These are phyloP conservation scores for Colletotrichum musicola DNA, from an alignment of 2,329 filamentous ascomycete genomes.

Conservation along the genomic window DNA sequence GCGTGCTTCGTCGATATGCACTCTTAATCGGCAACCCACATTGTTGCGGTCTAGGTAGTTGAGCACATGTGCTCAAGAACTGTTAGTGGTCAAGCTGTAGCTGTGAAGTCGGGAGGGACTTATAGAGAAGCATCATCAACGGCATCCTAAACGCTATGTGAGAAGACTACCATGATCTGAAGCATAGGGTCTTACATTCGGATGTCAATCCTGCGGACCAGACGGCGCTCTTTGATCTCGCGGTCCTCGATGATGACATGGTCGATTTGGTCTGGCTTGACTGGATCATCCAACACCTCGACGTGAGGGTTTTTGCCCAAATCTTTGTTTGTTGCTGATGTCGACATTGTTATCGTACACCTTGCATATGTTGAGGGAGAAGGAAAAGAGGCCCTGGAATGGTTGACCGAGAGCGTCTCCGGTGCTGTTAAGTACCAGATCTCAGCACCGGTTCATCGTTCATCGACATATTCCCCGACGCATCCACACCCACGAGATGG, in stretches of 20 bases:
- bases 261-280: background rate
- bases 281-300: conserved; percentile 2
- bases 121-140: conserved; percentile 20
- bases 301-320: background rate
- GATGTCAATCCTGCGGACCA: conserved; percentile 5
- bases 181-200: background rate
- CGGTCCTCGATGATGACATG: background rate
- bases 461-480: conserved; percentile 5
- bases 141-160: background rate
- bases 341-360: background rate
- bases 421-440: background rate
- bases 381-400: background rate
- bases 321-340: background rate
- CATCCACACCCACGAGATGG: background rate
- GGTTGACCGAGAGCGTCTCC: background rate
- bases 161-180: background rate
- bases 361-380: background rate
- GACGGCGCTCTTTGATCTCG: conserved; percentile 2
- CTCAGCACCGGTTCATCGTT: background rate
- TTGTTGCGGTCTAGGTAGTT: conserved; percentile 16
- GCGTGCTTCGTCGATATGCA: background rate
- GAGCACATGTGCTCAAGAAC: conserved; percentile 4
- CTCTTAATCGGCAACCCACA: background rate
- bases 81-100: background rate
- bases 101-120: background rate